phyloP scores from a whole-genome alignment of 225 moss, liverwort and hornwort genomes.

The Thuidium tamariscinum region DNA sequence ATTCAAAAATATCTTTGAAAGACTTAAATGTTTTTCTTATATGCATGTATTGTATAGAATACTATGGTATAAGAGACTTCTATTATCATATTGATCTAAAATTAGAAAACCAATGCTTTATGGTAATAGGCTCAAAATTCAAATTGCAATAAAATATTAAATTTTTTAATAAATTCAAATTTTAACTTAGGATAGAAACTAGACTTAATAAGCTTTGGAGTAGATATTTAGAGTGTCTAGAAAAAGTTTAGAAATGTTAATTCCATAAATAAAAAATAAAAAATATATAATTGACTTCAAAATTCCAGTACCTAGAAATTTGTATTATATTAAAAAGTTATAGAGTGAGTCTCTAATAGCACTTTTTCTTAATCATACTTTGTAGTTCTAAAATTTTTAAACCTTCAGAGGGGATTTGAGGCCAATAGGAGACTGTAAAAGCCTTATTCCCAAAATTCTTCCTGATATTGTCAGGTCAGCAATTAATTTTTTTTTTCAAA shows the following conservation, averaged over 20 bases:
- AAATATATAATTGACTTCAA: no score
- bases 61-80: neutral
- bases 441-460: no score
- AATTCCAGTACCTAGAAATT: no score
- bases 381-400: neutral
- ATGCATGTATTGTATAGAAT: neutral
- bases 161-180: neutral
- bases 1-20: no score
- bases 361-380: neutral
- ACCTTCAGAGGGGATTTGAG: no score
- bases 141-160: neutral
- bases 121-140: no score
- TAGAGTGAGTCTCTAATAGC: neutral
- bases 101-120: neutral
- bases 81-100: neutral
- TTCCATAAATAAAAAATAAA: no score
- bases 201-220: neutral
- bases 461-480: no score
- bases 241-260: neutral
- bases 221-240: neutral
- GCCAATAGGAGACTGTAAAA: no score
- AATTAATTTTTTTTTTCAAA: no score
- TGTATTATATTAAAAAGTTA: neutral
- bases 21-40: no score
- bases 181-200: neutral